A percentile compares a stretch with the other conserved stretches of the same genome.
Conservation (phyloP, 495 filamentous ascomycete genomes). For the Penicillium antarcticum region DNA sequence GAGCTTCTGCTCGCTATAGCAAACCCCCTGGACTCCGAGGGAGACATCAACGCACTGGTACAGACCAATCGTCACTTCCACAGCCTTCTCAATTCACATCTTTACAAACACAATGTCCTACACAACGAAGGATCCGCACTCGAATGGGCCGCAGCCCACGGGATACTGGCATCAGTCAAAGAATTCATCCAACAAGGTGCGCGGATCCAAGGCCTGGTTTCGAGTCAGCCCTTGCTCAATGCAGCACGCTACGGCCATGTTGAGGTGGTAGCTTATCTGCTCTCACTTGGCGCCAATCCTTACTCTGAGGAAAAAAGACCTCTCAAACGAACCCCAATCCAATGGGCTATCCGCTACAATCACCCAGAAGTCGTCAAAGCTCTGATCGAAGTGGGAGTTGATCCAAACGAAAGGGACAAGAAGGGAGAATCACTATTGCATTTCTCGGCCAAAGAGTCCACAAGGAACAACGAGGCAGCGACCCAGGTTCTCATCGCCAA, state of each 20-base stretch:
- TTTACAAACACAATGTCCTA: conserved; percentile 1
- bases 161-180: neutral
- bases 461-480: neutral
- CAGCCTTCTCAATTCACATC: neutral
- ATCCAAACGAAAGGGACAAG: neutral
- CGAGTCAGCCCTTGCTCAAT: neutral
- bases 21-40: neutral
- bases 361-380: neutral
- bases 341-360: neutral
- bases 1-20: conserved; percentile 1
- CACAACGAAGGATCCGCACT: neutral
- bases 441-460: neutral
- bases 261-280: neutral
- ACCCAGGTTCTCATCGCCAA: neutral
- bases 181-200: conserved; percentile 1
- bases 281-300: neutral
- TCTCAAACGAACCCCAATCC: neutral
- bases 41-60: neutral
- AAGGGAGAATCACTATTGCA: neutral
- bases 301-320: neutral
- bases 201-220: neutral
- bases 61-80: neutral
- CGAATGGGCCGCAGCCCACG: neutral
- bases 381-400: neutral
- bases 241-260: neutral